Conservation (phyloP, 176 grass and related monocot species). For the Oryza australiensis region DNA sequence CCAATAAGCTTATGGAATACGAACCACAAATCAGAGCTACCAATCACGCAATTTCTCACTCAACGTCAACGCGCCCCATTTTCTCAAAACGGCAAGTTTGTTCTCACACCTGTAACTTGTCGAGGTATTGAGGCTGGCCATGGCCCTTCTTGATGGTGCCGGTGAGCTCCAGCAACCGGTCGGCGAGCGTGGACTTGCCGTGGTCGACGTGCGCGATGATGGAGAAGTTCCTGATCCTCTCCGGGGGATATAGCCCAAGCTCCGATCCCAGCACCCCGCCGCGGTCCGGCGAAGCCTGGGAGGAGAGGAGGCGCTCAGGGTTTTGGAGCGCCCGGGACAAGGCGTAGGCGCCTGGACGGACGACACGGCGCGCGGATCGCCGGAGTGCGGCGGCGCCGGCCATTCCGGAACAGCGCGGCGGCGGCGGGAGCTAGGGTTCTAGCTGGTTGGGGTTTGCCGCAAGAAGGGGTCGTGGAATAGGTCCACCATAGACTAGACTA, state of each 20-base stretch:
- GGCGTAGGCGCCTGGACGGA: neutral
- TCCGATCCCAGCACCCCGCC: constrained; percentile 41
- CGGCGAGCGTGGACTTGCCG: constrained; percentile 89
- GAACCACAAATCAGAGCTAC: neutral
- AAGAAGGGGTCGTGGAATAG: neutral
- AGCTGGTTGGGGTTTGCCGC: constrained; percentile 22
- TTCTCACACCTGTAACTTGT: constrained; percentile 71
- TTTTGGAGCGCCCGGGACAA: constrained; percentile 20
- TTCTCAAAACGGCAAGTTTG: neutral
- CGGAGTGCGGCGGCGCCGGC: constrained; percentile 43
- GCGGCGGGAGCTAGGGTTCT: constrained; percentile 54
- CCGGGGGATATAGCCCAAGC: constrained; percentile 70
- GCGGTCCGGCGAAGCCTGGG: constrained; percentile 43
- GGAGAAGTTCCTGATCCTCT: constrained; percentile 87
- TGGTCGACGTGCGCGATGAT: constrained; percentile 93
- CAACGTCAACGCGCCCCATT: neutral
- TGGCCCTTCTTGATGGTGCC: constrained; percentile 88
- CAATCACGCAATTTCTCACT: neutral
- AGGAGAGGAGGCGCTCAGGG: constrained; percentile 36
- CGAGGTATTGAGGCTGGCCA: constrained; percentile 88
- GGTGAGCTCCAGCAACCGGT: constrained; percentile 83
- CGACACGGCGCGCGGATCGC: constrained; percentile 35
- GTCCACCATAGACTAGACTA: constrained; percentile 26
- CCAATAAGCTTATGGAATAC: neutral
- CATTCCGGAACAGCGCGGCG: constrained; percentile 23